These are phyloP conservation scores for Andrographis paniculata DNA, from an alignment of 305 asterid genomes.

Conservation along the genomic window DNA sequence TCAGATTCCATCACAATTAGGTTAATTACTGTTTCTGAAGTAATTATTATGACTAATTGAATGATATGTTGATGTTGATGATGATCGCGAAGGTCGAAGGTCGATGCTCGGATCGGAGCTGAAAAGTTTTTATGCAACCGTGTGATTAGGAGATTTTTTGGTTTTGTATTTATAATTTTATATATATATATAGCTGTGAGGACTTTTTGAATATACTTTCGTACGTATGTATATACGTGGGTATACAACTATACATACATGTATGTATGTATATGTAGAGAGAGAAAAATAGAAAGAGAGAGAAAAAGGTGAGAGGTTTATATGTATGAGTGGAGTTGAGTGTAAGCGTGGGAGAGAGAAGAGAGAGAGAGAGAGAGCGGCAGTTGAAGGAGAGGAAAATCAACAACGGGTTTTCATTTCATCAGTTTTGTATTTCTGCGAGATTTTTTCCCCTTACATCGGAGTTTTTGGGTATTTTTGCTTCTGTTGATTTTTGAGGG, in stretches of 20 bases:
- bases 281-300: too few relatives aligned
- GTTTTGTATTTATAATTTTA: not conserved
- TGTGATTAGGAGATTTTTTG: not conserved
- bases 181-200: slow-evolving; percentile 21
- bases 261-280: slow-evolving; percentile 3
- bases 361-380: too few relatives aligned
- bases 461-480: not conserved
- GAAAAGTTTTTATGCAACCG: not conserved
- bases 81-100: too few relatives aligned
- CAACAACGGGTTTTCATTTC: slow-evolving; percentile 9
- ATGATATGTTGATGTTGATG: slow-evolving; percentile 2
- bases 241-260: too few relatives aligned
- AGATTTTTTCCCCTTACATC: not conserved
- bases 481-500: too few relatives aligned
- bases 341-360: slow-evolving; percentile 16
- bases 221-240: too few relatives aligned
- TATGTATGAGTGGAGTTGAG: slow-evolving; percentile 23
- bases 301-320: too few relatives aligned
- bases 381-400: slow-evolving; percentile 11
- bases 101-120: too few relatives aligned
- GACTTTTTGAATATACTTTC: slow-evolving; percentile 5
- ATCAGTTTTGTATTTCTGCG: slow-evolving; percentile 3
- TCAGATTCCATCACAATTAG: too few relatives aligned
- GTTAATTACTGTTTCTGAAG: slow-evolving; percentile 7
- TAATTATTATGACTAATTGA: too few relatives aligned